phyloP scores from a whole-genome alignment of 495 filamentous ascomycete species.

The Aspergillus egyptiacus region DNA sequence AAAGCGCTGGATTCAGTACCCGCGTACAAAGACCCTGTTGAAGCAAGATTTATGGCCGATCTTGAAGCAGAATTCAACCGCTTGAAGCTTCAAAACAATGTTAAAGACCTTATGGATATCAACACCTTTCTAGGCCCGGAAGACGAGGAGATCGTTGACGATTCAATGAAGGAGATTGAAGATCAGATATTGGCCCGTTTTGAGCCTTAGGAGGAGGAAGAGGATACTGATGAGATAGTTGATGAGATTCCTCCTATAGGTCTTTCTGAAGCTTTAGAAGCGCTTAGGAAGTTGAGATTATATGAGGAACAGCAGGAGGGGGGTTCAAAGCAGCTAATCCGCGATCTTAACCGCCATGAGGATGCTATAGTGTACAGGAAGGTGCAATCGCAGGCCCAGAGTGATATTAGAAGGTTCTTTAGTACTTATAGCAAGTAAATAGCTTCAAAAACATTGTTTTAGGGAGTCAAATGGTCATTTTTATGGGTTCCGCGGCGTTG shows the following conservation, averaged over 20 bases:
- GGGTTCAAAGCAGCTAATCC: too few species aligned
- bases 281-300: conserved; percentile 18
- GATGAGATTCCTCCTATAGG: neutral
- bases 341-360: too few species aligned
- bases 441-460: conserved; percentile 1
- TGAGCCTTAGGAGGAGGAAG: too few species aligned
- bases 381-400: too few species aligned
- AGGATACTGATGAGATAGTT: too few species aligned
- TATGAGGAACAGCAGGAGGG: too few species aligned
- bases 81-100: neutral
- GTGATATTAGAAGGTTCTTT: too few species aligned
- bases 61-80: conserved; percentile 3
- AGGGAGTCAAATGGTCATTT: neutral
- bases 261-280: conserved; percentile 9
- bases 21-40: neutral
- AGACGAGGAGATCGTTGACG: conserved; percentile 15
- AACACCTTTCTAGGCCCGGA: conserved; percentile 8
- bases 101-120: conserved; percentile 7
- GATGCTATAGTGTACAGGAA: too few species aligned
- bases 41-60: neutral
- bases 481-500: too few species aligned
- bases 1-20: conserved; percentile 10
- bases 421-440: conserved; percentile 14
- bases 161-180: conserved; percentile 5
- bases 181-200: conserved; percentile 4